phyloP scores from a whole-genome alignment of 1,139 yeast species.

The Saccharomycopsis crataegensis region DNA sequence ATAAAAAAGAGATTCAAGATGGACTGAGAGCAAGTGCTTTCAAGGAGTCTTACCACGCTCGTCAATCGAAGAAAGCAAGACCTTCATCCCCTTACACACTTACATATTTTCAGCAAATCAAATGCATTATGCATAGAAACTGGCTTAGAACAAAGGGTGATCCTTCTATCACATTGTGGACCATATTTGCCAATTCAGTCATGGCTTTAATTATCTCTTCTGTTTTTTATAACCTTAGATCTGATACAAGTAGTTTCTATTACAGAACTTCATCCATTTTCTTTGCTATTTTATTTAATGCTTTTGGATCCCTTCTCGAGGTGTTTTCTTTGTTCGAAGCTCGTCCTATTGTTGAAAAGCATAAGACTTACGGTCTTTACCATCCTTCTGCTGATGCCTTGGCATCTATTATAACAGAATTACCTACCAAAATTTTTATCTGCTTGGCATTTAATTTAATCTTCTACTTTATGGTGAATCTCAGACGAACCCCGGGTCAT shows the following conservation, averaged over 20 bases:
- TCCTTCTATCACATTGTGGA: slow-evolving; percentile 49
- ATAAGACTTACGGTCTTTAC: slow-evolving; percentile 55
- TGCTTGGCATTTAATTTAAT: slow-evolving; percentile 45
- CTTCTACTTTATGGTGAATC: slow-evolving; percentile 52
- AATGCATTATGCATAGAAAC: slow-evolving; percentile 47
- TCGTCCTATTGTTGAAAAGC: slow-evolving; percentile 67
- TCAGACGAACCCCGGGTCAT: slow-evolving; percentile 48
- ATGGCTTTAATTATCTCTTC: slow-evolving; percentile 62
- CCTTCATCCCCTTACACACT: slow-evolving; percentile 50
- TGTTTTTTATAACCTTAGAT: slow-evolving; percentile 49
- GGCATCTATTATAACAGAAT: slow-evolving; percentile 50
- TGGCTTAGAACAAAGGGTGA: slow-evolving; percentile 52
- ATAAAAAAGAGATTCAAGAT: slow-evolving; percentile 15
- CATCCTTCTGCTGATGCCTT: slow-evolving; percentile 65
- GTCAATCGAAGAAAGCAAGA: slow-evolving; percentile 42
- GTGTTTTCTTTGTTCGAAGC: slow-evolving; percentile 48
- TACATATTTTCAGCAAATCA: slow-evolving; percentile 52
- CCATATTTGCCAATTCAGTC: slow-evolving; percentile 45
- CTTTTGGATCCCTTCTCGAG: slow-evolving; percentile 58
- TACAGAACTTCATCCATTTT: slow-evolving; percentile 56
- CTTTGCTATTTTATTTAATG: slow-evolving; percentile 62
- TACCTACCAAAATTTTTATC: slow-evolving; percentile 48
- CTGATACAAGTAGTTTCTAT: slow-evolving; percentile 43
- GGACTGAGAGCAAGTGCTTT: slow-evolving; percentile 25
- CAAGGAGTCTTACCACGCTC: slow-evolving; percentile 41